Evolutionary conservation across 768 basidiomycete species (phyloP).

Genomic region (Mrakia frigida): DNA sequence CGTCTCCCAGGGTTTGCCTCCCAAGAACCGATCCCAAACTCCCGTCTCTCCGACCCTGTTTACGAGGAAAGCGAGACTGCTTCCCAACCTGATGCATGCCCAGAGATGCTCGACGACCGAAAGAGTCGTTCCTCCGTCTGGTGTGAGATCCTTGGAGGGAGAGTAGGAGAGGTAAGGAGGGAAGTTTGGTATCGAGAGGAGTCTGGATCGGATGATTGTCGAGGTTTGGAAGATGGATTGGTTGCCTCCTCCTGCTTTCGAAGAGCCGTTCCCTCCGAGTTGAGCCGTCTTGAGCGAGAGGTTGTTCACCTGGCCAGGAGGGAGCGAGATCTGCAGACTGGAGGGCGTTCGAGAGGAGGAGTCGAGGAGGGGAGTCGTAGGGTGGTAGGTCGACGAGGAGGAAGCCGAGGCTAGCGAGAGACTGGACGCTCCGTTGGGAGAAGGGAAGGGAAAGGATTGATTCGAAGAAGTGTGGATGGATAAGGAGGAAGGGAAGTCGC

Average conservation of each 20-base stretch:
- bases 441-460: constrained; percentile 19
- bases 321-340: constrained; percentile 26
- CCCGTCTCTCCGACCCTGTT: constrained; percentile 53
- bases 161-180: constrained; percentile 43
- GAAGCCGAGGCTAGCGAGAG: background rate
- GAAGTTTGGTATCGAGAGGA: constrained; percentile 73
- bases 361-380: background rate
- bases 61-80: constrained; percentile 91
- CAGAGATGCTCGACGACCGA: constrained; percentile 93
- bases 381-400: constrained; percentile 2
- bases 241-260: background rate
- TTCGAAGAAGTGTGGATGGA: constrained; percentile 5
- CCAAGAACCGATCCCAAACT: constrained; percentile 30
- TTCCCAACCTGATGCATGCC: constrained; percentile 87
- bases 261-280: constrained; percentile 4
- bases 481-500: constrained; percentile 10
- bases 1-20: background rate
- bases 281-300: constrained; percentile 30
- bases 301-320: constrained; percentile 26
- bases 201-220: constrained; percentile 66
- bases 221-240: constrained; percentile 91
- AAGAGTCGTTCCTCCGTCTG: constrained; percentile 37
- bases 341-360: background rate
- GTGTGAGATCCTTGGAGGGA: constrained; percentile 37
- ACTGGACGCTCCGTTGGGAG: background rate